Percentiles rank a stretch among this genome's conserved stretches.
phyloP scores from a whole-genome alignment of 2,329 filamentous ascomycete genomes.

The Fusarium metavorans region DNA sequence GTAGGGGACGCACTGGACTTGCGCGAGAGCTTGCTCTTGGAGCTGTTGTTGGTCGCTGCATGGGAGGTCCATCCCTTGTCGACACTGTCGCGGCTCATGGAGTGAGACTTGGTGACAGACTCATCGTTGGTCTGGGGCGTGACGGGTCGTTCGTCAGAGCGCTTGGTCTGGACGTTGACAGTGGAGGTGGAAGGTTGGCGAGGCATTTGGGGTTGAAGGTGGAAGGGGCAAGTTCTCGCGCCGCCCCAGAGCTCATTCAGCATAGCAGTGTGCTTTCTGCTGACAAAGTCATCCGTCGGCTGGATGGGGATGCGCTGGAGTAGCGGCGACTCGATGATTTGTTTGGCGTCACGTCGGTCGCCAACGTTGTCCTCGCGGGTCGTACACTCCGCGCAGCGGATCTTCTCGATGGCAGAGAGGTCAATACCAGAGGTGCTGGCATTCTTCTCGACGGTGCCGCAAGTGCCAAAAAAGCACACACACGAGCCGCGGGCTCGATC shows the following conservation, averaged over 20 bases:
- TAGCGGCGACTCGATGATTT: constrained; percentile 33
- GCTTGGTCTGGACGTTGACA: too few species aligned
- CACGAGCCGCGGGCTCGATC: constrained; percentile 22
- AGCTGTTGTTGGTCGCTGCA: background rate
- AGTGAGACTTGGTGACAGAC: background rate
- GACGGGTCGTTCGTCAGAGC: too few species aligned
- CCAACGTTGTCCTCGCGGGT: constrained; percentile 28
- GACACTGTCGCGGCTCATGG: background rate
- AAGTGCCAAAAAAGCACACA: constrained; percentile 43
- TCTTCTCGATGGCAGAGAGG: constrained; percentile 14
- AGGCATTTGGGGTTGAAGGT: background rate
- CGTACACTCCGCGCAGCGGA: constrained; percentile 33
- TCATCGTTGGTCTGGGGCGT: background rate
- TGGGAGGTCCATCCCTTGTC: background rate
- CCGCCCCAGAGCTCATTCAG: constrained; percentile 22
- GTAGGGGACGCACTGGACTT: background rate
- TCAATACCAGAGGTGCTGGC: constrained; percentile 4
- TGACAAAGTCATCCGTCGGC: background rate
- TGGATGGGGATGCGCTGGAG: constrained; percentile 15
- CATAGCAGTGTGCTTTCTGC: background rate
- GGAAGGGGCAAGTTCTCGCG: constrained; percentile 18
- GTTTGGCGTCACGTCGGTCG: background rate
- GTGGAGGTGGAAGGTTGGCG: background rate
- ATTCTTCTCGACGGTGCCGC: constrained; percentile 20
- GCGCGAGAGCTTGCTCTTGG: background rate